A percentile compares a stretch with the other conserved stretches of the same genome.
Evolutionary conservation across 169 alveolate genomes (phyloP).

Genomic region (Eimeria zaria): DNA sequence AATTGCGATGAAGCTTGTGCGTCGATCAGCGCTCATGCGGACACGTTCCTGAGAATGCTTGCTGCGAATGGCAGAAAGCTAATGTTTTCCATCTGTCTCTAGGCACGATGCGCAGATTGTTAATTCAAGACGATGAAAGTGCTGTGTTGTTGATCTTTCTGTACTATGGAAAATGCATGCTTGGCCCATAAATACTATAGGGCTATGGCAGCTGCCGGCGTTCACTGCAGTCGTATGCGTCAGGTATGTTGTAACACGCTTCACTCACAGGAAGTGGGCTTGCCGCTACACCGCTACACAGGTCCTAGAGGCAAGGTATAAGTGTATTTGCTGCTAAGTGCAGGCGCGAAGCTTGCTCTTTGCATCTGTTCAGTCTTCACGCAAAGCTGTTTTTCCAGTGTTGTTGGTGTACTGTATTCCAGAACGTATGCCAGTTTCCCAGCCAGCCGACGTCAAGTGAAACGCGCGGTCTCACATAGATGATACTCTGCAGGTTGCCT

Average conservation of each 20-base stretch:
- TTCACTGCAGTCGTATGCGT: neutral
- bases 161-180: neutral
- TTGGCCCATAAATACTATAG: neutral
- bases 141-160: neutral
- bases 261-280: slow-evolving; percentile 16
- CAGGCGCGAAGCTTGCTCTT: neutral
- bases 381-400: neutral
- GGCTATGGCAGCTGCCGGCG: too few species aligned
- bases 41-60: neutral
- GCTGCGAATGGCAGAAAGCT: neutral
- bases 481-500: neutral
- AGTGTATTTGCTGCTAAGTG: neutral
- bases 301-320: neutral
- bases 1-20: neutral
- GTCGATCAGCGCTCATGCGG: neutral
- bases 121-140: neutral
- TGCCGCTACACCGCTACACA: neutral
- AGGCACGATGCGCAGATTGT: neutral
- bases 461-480: neutral
- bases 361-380: neutral
- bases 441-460: neutral
- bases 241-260: neutral
- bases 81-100: neutral
- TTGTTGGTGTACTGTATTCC: too few species aligned
- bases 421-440: neutral